These are phyloP conservation scores for Colletotrichum cuscutae DNA, from an alignment of 2,329 filamentous ascomycete genomes.

Conservation along the genomic window DNA sequence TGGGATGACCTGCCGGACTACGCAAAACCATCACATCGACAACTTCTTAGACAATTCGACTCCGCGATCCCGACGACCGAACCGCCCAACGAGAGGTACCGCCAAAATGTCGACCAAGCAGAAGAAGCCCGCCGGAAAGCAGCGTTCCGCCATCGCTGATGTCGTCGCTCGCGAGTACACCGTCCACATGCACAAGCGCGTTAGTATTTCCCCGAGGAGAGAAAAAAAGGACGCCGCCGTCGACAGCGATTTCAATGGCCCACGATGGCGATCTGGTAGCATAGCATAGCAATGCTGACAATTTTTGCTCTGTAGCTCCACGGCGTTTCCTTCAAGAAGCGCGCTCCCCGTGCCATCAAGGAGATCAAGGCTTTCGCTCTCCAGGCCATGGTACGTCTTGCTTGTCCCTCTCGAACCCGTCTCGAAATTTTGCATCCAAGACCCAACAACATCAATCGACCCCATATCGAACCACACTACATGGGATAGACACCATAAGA, in stretches of 20 bases:
- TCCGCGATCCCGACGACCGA: slow-evolving; percentile 34
- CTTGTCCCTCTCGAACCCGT: slow-evolving; percentile 6
- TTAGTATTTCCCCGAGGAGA: slow-evolving; percentile 31
- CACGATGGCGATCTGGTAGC: slow-evolving; percentile 4
- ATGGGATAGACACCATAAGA: background rate
- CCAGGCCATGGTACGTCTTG: slow-evolving; percentile 89
- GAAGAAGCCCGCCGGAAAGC: slow-evolving; percentile 75
- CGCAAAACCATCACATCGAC: slow-evolving; percentile 20
- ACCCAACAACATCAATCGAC: background rate
- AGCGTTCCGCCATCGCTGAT: slow-evolving; percentile 95
- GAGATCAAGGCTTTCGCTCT: slow-evolving; percentile 96
- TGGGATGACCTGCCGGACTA: slow-evolving; percentile 19
- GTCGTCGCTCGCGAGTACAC: slow-evolving; percentile 99
- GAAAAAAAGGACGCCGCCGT: slow-evolving; percentile 48
- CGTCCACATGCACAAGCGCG: slow-evolving; percentile 99
- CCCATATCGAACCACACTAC: background rate
- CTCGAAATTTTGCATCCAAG: background rate
- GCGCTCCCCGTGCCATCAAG: slow-evolving; percentile 98
- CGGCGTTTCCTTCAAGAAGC: slow-evolving; percentile 99
- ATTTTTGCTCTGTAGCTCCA: slow-evolving; percentile 74
- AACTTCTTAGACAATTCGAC: slow-evolving; percentile 35
- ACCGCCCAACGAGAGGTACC: slow-evolving; percentile 41
- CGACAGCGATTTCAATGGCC: slow-evolving; percentile 36
- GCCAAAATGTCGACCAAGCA: slow-evolving; percentile 71
- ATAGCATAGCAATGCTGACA: slow-evolving; percentile 46